Percentiles rank a stretch among this genome's conserved stretches.
phyloP scores from a whole-genome alignment of 73 alveolate species.

The Urostyla sp. region DNA sequence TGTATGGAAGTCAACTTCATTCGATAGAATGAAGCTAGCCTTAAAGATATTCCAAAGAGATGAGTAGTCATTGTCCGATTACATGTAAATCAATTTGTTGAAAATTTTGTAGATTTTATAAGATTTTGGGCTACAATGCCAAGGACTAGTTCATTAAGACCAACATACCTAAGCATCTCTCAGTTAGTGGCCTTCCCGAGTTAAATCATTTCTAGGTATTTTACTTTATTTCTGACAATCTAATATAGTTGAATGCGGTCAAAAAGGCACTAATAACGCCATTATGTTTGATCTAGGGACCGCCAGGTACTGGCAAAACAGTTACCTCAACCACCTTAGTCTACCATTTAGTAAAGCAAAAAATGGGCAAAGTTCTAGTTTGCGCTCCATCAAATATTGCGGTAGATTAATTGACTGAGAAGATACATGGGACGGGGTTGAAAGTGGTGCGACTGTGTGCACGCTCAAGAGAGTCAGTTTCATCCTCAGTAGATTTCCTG shows the following conservation, averaged over 20 bases:
- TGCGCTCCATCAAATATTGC: constrained; percentile 99
- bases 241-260: constrained; percentile 90
- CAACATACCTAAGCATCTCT: constrained; percentile 85
- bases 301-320: constrained; percentile 99
- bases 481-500: constrained; percentile 96
- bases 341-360: constrained; percentile 94
- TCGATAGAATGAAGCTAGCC: constrained; percentile 97
- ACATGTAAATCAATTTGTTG: constrained; percentile 51
- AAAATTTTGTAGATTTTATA: constrained; percentile 61
- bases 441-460: constrained; percentile 98
- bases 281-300: constrained; percentile 99
- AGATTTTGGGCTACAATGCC: constrained; percentile 91
- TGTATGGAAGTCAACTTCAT: constrained; percentile 99
- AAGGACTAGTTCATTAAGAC: constrained; percentile 79
- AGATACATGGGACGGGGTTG: constrained; percentile 90
- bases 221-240: too few relatives aligned
- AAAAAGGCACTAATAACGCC: constrained; percentile 93
- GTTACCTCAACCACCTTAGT: constrained; percentile 99
- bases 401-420: constrained; percentile 97
- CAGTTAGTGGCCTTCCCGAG: constrained; percentile 98
- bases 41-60: constrained; percentile 86
- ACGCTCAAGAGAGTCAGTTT: constrained; percentile 97
- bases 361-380: constrained; percentile 95
- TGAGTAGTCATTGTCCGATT: constrained; percentile 84
- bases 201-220: constrained; percentile 95